These are phyloP conservation scores for Diplodia mutila DNA, from an alignment of 2,329 filamentous ascomycete species.

Conservation along the genomic window DNA sequence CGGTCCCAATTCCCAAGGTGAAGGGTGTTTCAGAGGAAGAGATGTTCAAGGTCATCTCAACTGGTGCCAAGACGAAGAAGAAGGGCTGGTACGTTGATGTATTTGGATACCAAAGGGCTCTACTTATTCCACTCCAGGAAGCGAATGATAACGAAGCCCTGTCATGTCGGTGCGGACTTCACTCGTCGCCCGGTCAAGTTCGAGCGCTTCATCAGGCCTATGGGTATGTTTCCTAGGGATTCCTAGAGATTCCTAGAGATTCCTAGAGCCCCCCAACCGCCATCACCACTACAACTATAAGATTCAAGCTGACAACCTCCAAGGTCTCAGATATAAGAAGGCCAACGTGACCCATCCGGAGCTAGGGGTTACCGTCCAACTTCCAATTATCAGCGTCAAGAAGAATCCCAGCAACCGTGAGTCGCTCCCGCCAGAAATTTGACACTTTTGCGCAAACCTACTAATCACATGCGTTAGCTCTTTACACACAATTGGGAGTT, in stretches of 20 bases:
- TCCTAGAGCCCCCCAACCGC: too few relatives aligned
- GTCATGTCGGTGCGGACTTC: too few relatives aligned
- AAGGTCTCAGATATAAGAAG: slow-evolving; percentile 50
- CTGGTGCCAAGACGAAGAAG: slow-evolving; percentile 55
- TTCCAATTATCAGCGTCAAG: slow-evolving; percentile 54
- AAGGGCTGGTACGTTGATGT: too few relatives aligned
- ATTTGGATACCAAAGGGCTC: too few relatives aligned
- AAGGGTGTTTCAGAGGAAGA: slow-evolving; percentile 92
- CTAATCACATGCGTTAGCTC: background rate
- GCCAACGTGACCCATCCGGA: slow-evolving; percentile 70
- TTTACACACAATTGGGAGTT: slow-evolving; percentile 92
- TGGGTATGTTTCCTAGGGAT: slow-evolving; percentile 53
- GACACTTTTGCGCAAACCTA: slow-evolving; percentile 61
- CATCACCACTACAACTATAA: too few relatives aligned
- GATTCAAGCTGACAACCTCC: background rate
- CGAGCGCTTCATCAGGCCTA: slow-evolving; percentile 64
- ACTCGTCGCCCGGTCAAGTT: slow-evolving; percentile 69
- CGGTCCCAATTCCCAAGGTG: slow-evolving; percentile 82
- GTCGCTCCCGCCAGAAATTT: too few relatives aligned
- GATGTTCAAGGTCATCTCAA: slow-evolving; percentile 97
- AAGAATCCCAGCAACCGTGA: too few relatives aligned
- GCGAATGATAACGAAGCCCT: slow-evolving; percentile 55
- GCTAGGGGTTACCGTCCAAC: slow-evolving; percentile 82
- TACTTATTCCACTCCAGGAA: slow-evolving; percentile 49
- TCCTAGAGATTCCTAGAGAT: too few relatives aligned